phyloP scores from a whole-genome alignment of 2,329 filamentous ascomycete species.

The Aspergillus quadrilineatus region DNA sequence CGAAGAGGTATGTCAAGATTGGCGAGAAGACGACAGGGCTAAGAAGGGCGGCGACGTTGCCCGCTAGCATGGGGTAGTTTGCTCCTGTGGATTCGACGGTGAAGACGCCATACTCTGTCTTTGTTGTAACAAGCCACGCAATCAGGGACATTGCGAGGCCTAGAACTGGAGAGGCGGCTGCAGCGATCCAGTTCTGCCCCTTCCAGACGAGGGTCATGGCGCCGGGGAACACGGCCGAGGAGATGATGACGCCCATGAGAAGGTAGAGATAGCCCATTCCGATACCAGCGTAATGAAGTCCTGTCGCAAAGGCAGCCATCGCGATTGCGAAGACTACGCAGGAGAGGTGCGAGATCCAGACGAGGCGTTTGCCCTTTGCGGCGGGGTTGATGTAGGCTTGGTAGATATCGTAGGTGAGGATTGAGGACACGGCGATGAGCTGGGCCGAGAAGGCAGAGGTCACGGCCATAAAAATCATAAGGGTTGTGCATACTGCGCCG shows the following conservation, averaged over 20 bases:
- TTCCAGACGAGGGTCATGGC: constrained; percentile 78
- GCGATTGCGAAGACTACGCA: constrained; percentile 73
- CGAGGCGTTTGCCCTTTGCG: constrained; percentile 72
- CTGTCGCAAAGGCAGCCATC: constrained; percentile 76
- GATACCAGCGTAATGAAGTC: constrained; percentile 71
- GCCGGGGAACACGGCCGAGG: constrained; percentile 77
- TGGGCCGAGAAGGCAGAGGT: constrained; percentile 81
- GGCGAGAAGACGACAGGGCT: constrained; percentile 74
- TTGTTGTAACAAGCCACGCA: constrained; percentile 75
- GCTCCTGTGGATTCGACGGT: constrained; percentile 73
- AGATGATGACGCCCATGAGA: constrained; percentile 90
- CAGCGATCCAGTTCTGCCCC: constrained; percentile 74
- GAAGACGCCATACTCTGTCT: constrained; percentile 66
- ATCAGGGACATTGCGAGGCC: constrained; percentile 68
- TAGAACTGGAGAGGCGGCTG: constrained; percentile 66
- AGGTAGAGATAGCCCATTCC: constrained; percentile 87
- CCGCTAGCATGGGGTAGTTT: constrained; percentile 86
- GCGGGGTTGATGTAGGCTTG: constrained; percentile 79
- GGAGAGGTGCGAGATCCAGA: constrained; percentile 73
- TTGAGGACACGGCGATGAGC: constrained; percentile 82
- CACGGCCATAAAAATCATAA: constrained; percentile 88
- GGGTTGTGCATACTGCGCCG: constrained; percentile 72
- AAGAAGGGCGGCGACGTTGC: constrained; percentile 79
- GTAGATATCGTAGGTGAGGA: constrained; percentile 86
- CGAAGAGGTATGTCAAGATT: constrained; percentile 68